These are phyloP conservation scores for Vanrija sp. DNA, from an alignment of 1,284 basidiomycete species.

Conservation along the genomic window DNA sequence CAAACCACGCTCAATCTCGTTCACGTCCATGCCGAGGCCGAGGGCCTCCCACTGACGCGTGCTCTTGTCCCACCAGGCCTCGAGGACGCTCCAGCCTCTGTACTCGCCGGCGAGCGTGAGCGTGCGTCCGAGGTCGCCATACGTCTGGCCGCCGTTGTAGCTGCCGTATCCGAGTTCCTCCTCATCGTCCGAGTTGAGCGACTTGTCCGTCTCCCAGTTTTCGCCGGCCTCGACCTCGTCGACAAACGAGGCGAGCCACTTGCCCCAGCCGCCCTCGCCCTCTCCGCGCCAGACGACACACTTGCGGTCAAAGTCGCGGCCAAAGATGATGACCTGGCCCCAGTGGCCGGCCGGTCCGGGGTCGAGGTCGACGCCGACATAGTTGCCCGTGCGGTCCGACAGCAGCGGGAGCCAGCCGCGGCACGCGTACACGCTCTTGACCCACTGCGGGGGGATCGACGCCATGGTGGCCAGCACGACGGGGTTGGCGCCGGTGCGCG, in stretches of 20 bases:
- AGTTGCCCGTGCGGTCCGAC: slow-evolving; percentile 91
- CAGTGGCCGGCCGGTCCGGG: slow-evolving; percentile 69
- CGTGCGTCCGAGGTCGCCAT: slow-evolving; percentile 59
- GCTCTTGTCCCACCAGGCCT: slow-evolving; percentile 85
- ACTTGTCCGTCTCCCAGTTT: slow-evolving; percentile 69
- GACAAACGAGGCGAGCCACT: slow-evolving; percentile 86
- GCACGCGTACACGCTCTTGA: slow-evolving; percentile 83
- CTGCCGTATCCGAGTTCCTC: slow-evolving; percentile 83
- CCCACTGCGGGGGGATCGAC: slow-evolving; percentile 86
- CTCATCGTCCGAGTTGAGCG: slow-evolving; percentile 45
- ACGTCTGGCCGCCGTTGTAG: slow-evolving; percentile 71
- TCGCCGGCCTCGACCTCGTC: slow-evolving; percentile 90
- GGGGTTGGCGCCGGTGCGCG: slow-evolving; percentile 63
- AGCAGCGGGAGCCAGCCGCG: slow-evolving; percentile 95
- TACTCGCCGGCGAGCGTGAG: slow-evolving; percentile 74
- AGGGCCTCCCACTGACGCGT: slow-evolving; percentile 75
- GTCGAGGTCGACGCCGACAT: slow-evolving; percentile 90
- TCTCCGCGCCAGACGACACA: slow-evolving; percentile 91
- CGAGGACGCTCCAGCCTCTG: slow-evolving; percentile 80
- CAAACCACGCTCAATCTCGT: slow-evolving; percentile 42
- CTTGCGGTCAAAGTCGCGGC: slow-evolving; percentile 96
- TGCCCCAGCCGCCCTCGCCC: slow-evolving; percentile 87
- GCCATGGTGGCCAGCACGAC: slow-evolving; percentile 73
- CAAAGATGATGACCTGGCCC: slow-evolving; percentile 96
- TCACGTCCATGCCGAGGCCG: slow-evolving; percentile 59